These are phyloP conservation scores for Lagenaria siceraria DNA, from an alignment of 306 rosid species.

Conservation along the genomic window DNA sequence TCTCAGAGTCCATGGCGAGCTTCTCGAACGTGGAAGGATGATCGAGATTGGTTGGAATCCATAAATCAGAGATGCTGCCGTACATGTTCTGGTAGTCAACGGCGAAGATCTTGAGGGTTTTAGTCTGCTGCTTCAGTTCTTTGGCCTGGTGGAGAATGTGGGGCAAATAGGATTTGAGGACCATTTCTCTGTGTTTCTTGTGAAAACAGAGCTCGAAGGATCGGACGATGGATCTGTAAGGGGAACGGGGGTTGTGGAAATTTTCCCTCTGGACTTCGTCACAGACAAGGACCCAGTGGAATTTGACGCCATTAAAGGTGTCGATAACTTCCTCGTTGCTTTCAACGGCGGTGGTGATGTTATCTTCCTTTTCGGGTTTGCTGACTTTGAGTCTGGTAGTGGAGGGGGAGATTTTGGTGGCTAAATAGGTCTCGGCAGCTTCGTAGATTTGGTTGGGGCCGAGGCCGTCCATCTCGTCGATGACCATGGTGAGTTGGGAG, in stretches of 20 bases:
- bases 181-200: slow-evolving; percentile 43
- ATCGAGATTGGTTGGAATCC: slow-evolving; percentile 42
- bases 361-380: slow-evolving; percentile 28
- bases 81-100: slow-evolving; percentile 18
- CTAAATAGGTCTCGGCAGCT: slow-evolving; percentile 47
- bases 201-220: slow-evolving; percentile 47
- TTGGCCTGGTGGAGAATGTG: slow-evolving; percentile 29
- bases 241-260: slow-evolving; percentile 11
- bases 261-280: slow-evolving; percentile 1
- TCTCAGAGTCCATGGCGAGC: slow-evolving; percentile 38
- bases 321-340: slow-evolving; percentile 26
- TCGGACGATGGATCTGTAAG: slow-evolving; percentile 23
- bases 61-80: slow-evolving; percentile 14
- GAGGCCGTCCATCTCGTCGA: slow-evolving; percentile 61
- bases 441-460: slow-evolving; percentile 43
- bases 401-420: slow-evolving; percentile 34
- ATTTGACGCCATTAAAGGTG: slow-evolving; percentile 31
- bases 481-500: slow-evolving; percentile 37
- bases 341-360: slow-evolving; percentile 33
- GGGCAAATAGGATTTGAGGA: slow-evolving; percentile 36
- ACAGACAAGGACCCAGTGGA: slow-evolving; percentile 37
- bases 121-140: slow-evolving; percentile 27
- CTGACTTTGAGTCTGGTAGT: slow-evolving; percentile 30
- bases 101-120: slow-evolving; percentile 43
- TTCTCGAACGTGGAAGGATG: slow-evolving; percentile 64